phyloP scores from a whole-genome alignment of 495 filamentous ascomycete genomes.

The Lepraria neglecta region DNA sequence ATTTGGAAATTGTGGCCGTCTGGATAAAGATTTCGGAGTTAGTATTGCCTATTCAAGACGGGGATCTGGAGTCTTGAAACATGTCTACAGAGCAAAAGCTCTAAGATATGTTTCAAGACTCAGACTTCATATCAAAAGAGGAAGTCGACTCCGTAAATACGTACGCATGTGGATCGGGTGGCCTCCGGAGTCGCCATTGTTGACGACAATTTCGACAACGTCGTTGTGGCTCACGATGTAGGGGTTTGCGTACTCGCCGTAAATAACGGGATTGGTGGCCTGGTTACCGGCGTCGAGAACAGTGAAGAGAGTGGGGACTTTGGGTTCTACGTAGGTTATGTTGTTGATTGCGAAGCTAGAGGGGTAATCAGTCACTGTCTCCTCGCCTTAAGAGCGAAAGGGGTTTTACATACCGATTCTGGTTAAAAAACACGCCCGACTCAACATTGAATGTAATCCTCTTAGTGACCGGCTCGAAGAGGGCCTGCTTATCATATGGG shows the following conservation, averaged over 20 bases:
- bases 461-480: background rate
- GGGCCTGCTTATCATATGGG: conserved; percentile 2
- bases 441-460: conserved; percentile 1
- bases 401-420: conserved; percentile 5
- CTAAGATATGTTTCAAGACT: too few species aligned
- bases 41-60: too few species aligned
- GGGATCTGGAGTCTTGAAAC: too few species aligned
- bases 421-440: conserved; percentile 3
- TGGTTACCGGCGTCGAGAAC: conserved; percentile 44
- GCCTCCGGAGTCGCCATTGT: conserved; percentile 55
- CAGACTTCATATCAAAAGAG: too few species aligned
- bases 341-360: conserved; percentile 42
- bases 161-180: conserved; percentile 58
- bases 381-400: too few species aligned
- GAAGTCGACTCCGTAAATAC: too few species aligned
- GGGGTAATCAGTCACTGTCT: too few species aligned
- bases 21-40: too few species aligned
- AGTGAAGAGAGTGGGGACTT: conserved; percentile 73
- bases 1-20: conserved; percentile 53
- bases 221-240: conserved; percentile 42
- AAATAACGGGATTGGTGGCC: conserved; percentile 40
- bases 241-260: conserved; percentile 5
- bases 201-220: conserved; percentile 56
- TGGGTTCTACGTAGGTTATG: conserved; percentile 47
- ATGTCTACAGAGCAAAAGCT: too few species aligned